These are phyloP conservation scores for Gilbertella persicaria DNA, from an alignment of 371 early-diverging fungal genomes.

Conservation along the genomic window DNA sequence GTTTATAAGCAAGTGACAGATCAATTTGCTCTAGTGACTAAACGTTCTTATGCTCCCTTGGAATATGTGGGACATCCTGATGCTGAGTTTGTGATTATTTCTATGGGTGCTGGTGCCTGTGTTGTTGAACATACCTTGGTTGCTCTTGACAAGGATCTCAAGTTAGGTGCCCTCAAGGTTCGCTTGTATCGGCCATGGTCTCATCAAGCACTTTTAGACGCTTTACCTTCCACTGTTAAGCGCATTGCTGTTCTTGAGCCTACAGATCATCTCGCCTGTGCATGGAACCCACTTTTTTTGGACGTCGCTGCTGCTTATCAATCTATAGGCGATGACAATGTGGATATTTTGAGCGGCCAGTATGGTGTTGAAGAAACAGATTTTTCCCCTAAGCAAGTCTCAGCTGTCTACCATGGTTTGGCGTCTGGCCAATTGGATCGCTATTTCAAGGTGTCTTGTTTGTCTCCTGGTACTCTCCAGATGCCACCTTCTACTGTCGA, in stretches of 20 bases:
- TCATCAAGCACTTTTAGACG: conserved; percentile 51
- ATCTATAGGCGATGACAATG: conserved; percentile 43
- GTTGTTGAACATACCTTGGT: conserved; percentile 43
- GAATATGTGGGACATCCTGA: conserved; percentile 56
- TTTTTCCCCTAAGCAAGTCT: conserved; percentile 47
- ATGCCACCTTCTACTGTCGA: conserved; percentile 7
- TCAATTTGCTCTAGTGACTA: conserved; percentile 41
- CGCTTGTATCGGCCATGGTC: conserved; percentile 69
- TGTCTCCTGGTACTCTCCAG: not conserved
- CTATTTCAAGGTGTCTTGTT: conserved; percentile 39
- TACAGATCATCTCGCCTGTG: conserved; percentile 55
- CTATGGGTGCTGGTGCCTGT: conserved; percentile 63
- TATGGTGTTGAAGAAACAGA: conserved; percentile 51
- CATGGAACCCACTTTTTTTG: conserved; percentile 80
- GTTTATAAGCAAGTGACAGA: conserved; percentile 39
- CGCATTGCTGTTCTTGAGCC: conserved; percentile 72
- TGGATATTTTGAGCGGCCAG: conserved; percentile 56
- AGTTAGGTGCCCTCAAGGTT: conserved; percentile 64
- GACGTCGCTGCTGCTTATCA: conserved; percentile 74
- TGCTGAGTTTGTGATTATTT: conserved; percentile 60
- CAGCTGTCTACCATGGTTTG: conserved; percentile 43
- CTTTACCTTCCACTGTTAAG: conserved; percentile 58
- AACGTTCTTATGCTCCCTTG: conserved; percentile 52
- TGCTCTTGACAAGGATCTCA: conserved; percentile 29
- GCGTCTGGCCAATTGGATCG: conserved; percentile 23